Evolutionary conservation across 129 eudicot genomes (phyloP), one percentile per base, ranked within the genome.

Genomic region (Pulicaria dysenterica): DNA sequence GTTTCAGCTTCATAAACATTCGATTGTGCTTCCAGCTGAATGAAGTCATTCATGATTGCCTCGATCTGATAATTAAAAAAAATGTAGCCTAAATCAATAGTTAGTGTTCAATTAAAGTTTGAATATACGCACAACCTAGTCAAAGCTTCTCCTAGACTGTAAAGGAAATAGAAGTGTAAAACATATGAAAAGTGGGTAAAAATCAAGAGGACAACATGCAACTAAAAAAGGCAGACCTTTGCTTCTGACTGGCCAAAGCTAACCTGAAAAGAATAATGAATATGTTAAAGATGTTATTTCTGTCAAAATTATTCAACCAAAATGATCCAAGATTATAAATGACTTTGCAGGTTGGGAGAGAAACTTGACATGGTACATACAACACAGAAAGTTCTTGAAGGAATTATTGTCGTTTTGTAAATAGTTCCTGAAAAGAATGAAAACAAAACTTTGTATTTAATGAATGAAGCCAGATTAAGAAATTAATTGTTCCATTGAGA

Each of bases 161-260:
- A 43, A 57, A 11, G 9, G 8, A 16, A 43, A 56, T 4, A 36
- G 8, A 16, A 43, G 42, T 4, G n/a, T 43, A 43, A 10, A 49
- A 48, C 31, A 48, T 9, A 10, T 50, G 37, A 68, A 38, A 31
- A 38, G 53, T 42, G 4, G 66, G 57, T 60, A 58, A 38, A 45
- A 42, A 34, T 31, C 5, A 13, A 59, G 24, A 38, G 34, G 57
- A 36, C 19, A 71, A 41, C 67, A 70, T 24, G 64, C 12, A 70
- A 67, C 58, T 7, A 48, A 45, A n/a, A 64, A 50, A 76, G 31
- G 31, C 85, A 61, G 16, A 94, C 98, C 98, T 94, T 94, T 15
- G 98, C 97, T 90, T 94, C 98, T 72, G 98, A 87, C 69, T 75
- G 94, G 70, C 97, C 98, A 86, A 94, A 85, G 87, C 89, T 94